phyloP scores from a whole-genome alignment of 1,139 yeast species.

The Pichia sp. region DNA sequence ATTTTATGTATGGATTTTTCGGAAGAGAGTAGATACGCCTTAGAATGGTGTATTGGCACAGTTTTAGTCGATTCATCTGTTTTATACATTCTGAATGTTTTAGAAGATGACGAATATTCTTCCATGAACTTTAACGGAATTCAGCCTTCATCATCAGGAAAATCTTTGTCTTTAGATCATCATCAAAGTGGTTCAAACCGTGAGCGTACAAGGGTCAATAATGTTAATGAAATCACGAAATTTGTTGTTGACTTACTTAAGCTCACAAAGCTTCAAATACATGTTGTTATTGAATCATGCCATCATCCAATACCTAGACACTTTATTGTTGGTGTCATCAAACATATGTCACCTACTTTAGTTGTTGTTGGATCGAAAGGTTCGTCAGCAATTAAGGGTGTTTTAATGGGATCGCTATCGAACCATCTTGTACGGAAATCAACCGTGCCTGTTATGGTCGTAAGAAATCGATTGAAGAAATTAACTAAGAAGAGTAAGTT shows the following conservation, averaged over 20 bases:
- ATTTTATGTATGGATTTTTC: conserved; percentile 76
- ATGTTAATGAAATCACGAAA: conserved; percentile 57
- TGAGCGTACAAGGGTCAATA: conserved; percentile 47
- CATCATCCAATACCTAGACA: conserved; percentile 89
- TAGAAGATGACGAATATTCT: conserved; percentile 55
- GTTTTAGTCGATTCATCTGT: conserved; percentile 82
- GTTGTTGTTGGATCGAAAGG: conserved; percentile 83
- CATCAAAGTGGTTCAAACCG: conserved; percentile 25
- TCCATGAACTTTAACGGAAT: conserved; percentile 31
- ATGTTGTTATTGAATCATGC: conserved; percentile 67
- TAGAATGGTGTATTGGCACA: conserved; percentile 88
- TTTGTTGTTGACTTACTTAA: conserved; percentile 54
- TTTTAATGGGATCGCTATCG: conserved; percentile 66
- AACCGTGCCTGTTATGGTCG: conserved; percentile 87
- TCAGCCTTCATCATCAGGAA: conserved; percentile 14
- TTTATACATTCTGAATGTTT: conserved; percentile 70
- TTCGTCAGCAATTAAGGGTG: conserved; percentile 69
- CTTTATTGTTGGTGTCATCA: conserved; percentile 73
- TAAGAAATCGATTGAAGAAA: conserved; percentile 74
- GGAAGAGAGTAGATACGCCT: conserved; percentile 78
- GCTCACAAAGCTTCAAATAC: conserved; percentile 70
- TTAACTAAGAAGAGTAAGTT: conserved; percentile 50
- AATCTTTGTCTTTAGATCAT: conserved; percentile 32
- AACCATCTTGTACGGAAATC: conserved; percentile 73
- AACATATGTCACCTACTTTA: conserved; percentile 74